Percentiles rank a stretch among this genome's conserved stretches.
Evolutionary conservation across 306 rosid genomes (phyloP).

Genomic region (Fragaria nilgerrensis): DNA sequence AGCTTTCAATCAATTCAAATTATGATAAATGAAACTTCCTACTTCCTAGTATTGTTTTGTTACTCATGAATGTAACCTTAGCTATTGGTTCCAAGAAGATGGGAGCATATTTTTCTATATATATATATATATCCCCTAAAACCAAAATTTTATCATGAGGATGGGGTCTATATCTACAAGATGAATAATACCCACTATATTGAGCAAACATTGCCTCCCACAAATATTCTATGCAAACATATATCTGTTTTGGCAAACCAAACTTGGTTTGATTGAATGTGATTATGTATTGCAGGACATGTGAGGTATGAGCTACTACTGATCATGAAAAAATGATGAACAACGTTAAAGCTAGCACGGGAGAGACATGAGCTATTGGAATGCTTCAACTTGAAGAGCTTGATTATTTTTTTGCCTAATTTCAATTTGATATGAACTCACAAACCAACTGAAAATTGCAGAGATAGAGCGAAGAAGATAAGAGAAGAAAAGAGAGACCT

Average conservation of each 20-base stretch:
- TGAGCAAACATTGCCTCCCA: neutral
- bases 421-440: neutral
- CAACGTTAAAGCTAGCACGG: conserved; percentile 6
- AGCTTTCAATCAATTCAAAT: neutral
- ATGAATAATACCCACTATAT: neutral
- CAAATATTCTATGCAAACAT: neutral
- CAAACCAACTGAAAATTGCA: neutral
- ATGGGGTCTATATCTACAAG: neutral
- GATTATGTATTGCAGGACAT: neutral
- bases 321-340: neutral
- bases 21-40: neutral
- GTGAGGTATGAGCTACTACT: neutral
- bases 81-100: neutral
- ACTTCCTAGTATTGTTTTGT: neutral
- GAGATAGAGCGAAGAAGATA: neutral
- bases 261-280: neutral
- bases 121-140: neutral
- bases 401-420: neutral
- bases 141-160: neutral
- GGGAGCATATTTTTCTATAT: neutral
- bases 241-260: neutral
- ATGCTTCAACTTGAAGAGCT: neutral
- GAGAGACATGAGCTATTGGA: neutral
- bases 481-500: conserved; percentile 33
- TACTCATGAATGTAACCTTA: neutral